Evolutionary conservation across 257 asterid genomes (phyloP), one percentile per base, ranked within the genome.

Genomic region (Plantago major): DNA sequence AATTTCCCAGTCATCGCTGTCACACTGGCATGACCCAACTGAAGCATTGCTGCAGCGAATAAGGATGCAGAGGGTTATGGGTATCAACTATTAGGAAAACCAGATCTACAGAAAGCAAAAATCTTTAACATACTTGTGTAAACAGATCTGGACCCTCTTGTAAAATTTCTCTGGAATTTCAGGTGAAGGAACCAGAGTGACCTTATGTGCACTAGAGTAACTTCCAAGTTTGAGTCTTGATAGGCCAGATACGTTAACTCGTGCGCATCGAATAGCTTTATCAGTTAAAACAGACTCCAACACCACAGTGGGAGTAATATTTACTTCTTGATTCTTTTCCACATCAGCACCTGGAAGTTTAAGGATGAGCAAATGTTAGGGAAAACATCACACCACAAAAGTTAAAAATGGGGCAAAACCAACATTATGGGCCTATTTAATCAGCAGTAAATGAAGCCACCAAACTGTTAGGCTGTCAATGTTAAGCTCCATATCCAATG

Each of bases 11-110:
- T 67, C 58, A 70, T 74, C 91, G 50, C 73, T 68, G 61, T 72
- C 85, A 65, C 94, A 88, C 60, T 76, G 81, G 73, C 96, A 90
- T 67, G 76, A 62, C 16, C 82, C 94, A 66, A 74, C 86, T 40
- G 96, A 88, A 50, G 85, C 73, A 76, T 90, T 90, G 75, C 97
- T 90, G 84, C 74, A 78, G 50, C 73, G 67, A 7, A 71, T 11
- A 55, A n/a, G 11, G n/a, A 19, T 46, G 37, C 18, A 42, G 11
- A 0, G 28, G 61, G 15, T 19, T 66, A 54, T 17, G 54, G 43
- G 66, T 5, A 58, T 60, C 59, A 46, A 63, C 28, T 44, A 22
- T 45, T 9, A 67, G 47, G 47, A 59, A 40, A 70, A 48, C 65
- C 10, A 12, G n/a, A 48, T 17, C 12, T 11, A 37, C 9, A 48